Conservation (phyloP, 192 early-diverging fungal species). For the Chytriomyces sp. region DNA sequence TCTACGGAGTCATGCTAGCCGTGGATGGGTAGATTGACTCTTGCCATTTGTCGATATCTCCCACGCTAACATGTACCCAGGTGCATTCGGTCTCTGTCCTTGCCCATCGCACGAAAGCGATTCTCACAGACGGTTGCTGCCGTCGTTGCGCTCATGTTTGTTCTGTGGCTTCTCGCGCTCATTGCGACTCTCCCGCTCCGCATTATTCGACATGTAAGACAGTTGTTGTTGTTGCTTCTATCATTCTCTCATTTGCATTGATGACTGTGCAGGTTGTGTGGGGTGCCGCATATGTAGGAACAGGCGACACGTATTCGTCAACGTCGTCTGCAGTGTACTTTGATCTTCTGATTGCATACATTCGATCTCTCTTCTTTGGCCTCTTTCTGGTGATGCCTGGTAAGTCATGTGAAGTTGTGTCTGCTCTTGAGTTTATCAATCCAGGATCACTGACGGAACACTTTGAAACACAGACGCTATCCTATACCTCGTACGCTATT, state of each 20-base stretch:
- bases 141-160: not conserved
- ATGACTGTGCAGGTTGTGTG: not conserved
- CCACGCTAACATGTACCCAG: too few species aligned
- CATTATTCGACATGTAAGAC: not conserved
- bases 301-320: not conserved
- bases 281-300: not conserved
- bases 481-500: constrained; percentile 38
- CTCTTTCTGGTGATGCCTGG: not conserved
- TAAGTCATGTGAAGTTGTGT: too few species aligned
- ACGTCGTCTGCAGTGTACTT: not conserved
- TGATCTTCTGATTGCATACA: not conserved
- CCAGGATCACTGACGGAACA: not conserved
- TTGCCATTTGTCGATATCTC: too few species aligned
- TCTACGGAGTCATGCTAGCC: too few species aligned
- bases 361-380: not conserved
- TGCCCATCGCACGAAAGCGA: too few species aligned
- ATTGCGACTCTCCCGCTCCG: constrained; percentile 2
- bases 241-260: too few species aligned
- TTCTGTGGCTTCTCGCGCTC: not conserved
- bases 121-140: too few species aligned
- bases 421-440: too few species aligned
- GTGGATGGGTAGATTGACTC: too few species aligned
- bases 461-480: constrained; percentile 24
- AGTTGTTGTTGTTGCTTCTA: too few species aligned
- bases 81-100: too few species aligned